These are phyloP conservation scores for Rhodofomes roseus DNA, from an alignment of 1,284 basidiomycete genomes.

Conservation along the genomic window DNA sequence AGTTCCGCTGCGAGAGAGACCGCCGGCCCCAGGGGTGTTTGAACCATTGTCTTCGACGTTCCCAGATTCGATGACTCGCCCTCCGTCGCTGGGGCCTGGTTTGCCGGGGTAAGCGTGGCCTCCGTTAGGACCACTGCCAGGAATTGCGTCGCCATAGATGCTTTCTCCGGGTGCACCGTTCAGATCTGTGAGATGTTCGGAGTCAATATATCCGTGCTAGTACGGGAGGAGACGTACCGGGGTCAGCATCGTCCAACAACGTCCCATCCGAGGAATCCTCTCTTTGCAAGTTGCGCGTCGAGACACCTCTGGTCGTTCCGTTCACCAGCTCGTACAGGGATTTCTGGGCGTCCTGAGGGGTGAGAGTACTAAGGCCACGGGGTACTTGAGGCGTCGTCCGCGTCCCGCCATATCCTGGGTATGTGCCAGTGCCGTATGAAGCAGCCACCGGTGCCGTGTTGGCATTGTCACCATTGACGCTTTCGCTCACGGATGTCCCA, in stretches of 20 bases:
- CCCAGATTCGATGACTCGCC: slow-evolving; percentile 2
- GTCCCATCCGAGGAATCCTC: not conserved
- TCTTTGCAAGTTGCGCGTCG: not conserved
- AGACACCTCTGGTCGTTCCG: not conserved
- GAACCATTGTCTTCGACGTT: not conserved
- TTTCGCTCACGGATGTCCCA: not conserved
- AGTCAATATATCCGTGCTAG: not conserved
- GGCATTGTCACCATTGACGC: not conserved
- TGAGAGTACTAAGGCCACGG: not conserved
- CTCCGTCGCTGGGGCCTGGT: not conserved
- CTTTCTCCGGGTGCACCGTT: slow-evolving; percentile 1
- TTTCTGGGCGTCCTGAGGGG: not conserved
- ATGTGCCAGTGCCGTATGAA: not conserved
- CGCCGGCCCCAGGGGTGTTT: not conserved
- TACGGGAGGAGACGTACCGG: not conserved
- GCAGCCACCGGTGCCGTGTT: not conserved
- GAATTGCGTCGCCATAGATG: slow-evolving; percentile 5
- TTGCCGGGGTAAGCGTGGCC: slow-evolving; percentile 1
- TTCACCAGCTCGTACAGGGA: not conserved
- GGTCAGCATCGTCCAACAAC: not conserved
- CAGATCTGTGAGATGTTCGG: not conserved
- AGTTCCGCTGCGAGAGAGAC: not conserved
- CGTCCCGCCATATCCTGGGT: not conserved
- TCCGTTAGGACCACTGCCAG: slow-evolving; percentile 3
- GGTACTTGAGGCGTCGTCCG: not conserved